These are phyloP conservation scores for Fraxinus pennsylvanica DNA, from an alignment of 257 asterid genomes.

Conservation along the genomic window DNA sequence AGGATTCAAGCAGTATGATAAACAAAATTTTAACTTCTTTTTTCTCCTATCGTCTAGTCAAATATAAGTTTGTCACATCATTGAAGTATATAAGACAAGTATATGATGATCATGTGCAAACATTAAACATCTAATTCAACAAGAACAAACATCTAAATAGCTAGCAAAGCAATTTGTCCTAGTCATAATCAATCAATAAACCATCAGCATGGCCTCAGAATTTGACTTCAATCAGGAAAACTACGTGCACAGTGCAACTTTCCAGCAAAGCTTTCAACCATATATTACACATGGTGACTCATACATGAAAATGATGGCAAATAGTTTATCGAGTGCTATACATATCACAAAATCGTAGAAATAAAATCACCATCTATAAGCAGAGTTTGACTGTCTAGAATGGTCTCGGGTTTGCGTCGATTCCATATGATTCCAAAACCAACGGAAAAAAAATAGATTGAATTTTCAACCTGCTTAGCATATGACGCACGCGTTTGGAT, in stretches of 20 bases:
- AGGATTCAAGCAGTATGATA: too few species aligned
- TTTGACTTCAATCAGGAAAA: conserved; percentile 28
- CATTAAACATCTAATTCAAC: background rate
- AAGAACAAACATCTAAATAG: background rate
- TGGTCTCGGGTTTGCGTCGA: background rate
- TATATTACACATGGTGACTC: background rate
- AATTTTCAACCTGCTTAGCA: conserved; percentile 22
- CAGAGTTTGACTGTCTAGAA: background rate
- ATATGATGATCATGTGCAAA: conserved; percentile 1
- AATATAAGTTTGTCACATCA: background rate
- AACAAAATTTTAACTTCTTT: too few species aligned
- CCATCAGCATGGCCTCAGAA: conserved; percentile 3
- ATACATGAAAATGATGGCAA: background rate
- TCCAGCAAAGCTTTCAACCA: conserved; percentile 34
- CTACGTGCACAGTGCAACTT: conserved; percentile 30
- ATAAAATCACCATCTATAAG: conserved; percentile 15
- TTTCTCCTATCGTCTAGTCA: too few species aligned
- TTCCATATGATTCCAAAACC: background rate
- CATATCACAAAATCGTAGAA: conserved; percentile 26
- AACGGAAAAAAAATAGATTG: background rate
- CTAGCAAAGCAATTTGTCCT: conserved; percentile 32
- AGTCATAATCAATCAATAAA: conserved; percentile 21
- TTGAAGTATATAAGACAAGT: background rate
- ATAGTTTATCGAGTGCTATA: conserved; percentile 22
- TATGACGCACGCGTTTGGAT: conserved; percentile 63